A percentile compares a stretch with the other conserved stretches of the same genome.
Evolutionary conservation across 345 rosid genomes (phyloP).

Genomic region (Arabidopsis thaliana): TAIR10.1 NC_003075.7:6360001-6360500

Average conservation of each 20-base stretch:
- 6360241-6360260: background rate
- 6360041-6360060: slow-evolving; percentile 26
- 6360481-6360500: too few species aligned
- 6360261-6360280: background rate
- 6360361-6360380: too few species aligned
- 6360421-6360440: too few species aligned
- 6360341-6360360: too few species aligned
- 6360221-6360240: background rate
- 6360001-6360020: slow-evolving; percentile 2
- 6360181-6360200: background rate
- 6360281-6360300: background rate
- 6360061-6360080: background rate
- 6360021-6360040: background rate
- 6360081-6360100: slow-evolving; percentile 5
- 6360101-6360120: background rate
- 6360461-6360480: too few species aligned
- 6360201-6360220: slow-evolving; percentile 6
- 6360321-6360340: background rate
- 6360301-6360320: background rate
- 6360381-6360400: too few species aligned
- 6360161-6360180: background rate
- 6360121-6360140: background rate
- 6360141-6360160: background rate
- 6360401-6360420: too few species aligned
- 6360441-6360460: too few species aligned